Evolutionary conservation across 1,284 basidiomycete genomes (phyloP), one percentile per base, ranked within the genome.

Genomic region (Microbotryum scabiosae): DNA sequence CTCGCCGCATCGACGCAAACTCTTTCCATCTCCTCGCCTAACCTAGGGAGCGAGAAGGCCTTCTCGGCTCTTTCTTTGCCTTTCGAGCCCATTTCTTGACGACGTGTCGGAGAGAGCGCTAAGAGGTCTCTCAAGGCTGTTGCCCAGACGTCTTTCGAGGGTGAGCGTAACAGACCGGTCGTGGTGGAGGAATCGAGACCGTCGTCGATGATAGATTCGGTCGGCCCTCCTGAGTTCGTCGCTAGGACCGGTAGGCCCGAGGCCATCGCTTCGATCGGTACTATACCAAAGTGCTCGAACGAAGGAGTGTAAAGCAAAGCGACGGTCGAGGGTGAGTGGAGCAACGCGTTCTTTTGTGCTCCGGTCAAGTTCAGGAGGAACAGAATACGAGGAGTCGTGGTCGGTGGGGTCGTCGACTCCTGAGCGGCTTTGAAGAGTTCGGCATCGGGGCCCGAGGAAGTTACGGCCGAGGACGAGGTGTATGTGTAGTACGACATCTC

Each of bases 271-370:
- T 98, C 96, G 6, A 97, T 82, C 0, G 94, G 94, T 0, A 88
- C 93, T 69, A 98, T 97, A 2, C 94, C 94, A 73, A 98, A 96
- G 75, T 98, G 94, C 73, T 98, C 94, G 74, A 96, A 93, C 2
- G 83, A 79, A 0, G 96, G 94, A 0, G 96, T 98, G 75, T 98
- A 98, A 4, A 97, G 80, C 0, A 98, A 79, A 0, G 82, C 86
- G 12, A 82, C 76, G 0, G 88, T 89, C 2, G 80, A 66, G 9
- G 63, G 50, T 0, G 82, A 73, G 1, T 82, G 79, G 18, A 79
- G 81, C 23, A 96, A 82, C 3, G 92, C 81, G 8, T 85, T 83
- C 36, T 90, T 85, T 72, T 94, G 90, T 0, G 79, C 70, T 1
- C 84, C 85, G 1, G 86, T 84, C 74, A 93, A 90, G 76, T 93